A percentile compares a stretch with the other conserved stretches of the same genome.
These are phyloP conservation scores for Canavalia gladiata DNA, from an alignment of 306 rosid species.

Conservation along the genomic window DNA sequence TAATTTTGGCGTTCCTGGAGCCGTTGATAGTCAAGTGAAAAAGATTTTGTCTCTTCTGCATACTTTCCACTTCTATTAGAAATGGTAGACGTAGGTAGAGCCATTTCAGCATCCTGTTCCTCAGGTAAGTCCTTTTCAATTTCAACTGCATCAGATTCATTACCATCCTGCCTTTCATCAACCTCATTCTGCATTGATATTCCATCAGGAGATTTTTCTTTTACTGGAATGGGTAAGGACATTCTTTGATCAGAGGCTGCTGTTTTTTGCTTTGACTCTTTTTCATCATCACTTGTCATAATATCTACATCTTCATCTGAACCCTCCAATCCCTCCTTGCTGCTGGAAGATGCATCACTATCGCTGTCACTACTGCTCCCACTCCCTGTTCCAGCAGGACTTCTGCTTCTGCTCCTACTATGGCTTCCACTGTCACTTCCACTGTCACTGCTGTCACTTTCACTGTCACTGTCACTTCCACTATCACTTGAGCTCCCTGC, in stretches of 20 bases:
- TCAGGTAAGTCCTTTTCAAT: conserved; percentile 72
- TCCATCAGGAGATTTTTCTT: conserved; percentile 68
- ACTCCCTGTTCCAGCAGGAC: conserved; percentile 80
- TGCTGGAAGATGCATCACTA: conserved; percentile 88
- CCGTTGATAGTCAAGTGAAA: conserved; percentile 65
- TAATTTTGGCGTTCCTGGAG: conserved; percentile 66
- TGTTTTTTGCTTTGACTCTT: conserved; percentile 68
- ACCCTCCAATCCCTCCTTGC: conserved; percentile 72
- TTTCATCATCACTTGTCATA: conserved; percentile 97
- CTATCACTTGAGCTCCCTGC: conserved; percentile 85
- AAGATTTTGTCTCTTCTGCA: conserved; percentile 56
- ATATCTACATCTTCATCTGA: conserved; percentile 98
- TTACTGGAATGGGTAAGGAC: conserved; percentile 59
- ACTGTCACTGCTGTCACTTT: conserved; percentile 88
- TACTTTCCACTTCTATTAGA: conserved; percentile 54
- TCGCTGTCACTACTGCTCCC: conserved; percentile 95
- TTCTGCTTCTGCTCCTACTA: conserved; percentile 83
- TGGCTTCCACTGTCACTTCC: conserved; percentile 91
- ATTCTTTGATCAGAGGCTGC: conserved; percentile 64
- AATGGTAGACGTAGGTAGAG: conserved; percentile 43
- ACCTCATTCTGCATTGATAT: conserved; percentile 57
- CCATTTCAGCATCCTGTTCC: conserved; percentile 64
- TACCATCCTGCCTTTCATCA: conserved; percentile 77
- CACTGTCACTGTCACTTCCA: conserved; percentile 91
- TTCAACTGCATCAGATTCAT: conserved; percentile 74